Base-by-base conservation (phyloP, 2,329 filamentous ascomycete genomes). In the Colletotrichum sp. region DNA sequence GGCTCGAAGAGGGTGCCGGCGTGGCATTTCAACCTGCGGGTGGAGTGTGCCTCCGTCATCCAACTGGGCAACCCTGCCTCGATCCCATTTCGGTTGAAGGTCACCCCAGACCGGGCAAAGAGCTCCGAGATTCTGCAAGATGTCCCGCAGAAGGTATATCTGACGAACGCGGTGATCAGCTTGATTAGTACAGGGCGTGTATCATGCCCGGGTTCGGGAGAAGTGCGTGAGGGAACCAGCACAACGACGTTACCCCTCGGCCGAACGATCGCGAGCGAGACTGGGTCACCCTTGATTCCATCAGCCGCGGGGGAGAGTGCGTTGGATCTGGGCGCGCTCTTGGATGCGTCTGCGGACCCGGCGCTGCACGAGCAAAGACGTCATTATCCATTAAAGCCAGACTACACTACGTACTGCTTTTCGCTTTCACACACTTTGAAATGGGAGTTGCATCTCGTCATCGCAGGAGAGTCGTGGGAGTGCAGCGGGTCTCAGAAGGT, bases 181-280 rank as follows among this genome's bases (percentile, higher is more conserved):
- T 3, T 44, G 9, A n/a, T 12, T 4, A 44, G 39, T 44, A 44
- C 18, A 0, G 39, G 9, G 39, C 5, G 9, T 0, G 39, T 44
- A 1, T n/a, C 18, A n/a, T 44, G 39, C 18, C 39, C 39, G 0
- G 0, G 39, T 0, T 44, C 39, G 0, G 39, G 39, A n/a, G 39
- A 44, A n/a, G 39, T 44, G 39, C 39, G 12, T 0, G 39, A 44
- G 5, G 39, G 18, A 0, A 7, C 39, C 39, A n/a, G 39, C 39
- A 44, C 39, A 10, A 44, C 0, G 5, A 44, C 18, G 3, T 44
- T 12, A 10, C 18, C 9, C 39, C 39, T 44, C 9, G 39, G 39
- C 18, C 39, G 39, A 10, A 44, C 39, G 18, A 44, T 44, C 5
- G 39, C 39, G 18, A 44, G 18, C 9, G 39, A 44, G 39, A 44